These are phyloP conservation scores for Suillus subaureus DNA, from an alignment of 768 basidiomycete genomes.

Conservation along the genomic window DNA sequence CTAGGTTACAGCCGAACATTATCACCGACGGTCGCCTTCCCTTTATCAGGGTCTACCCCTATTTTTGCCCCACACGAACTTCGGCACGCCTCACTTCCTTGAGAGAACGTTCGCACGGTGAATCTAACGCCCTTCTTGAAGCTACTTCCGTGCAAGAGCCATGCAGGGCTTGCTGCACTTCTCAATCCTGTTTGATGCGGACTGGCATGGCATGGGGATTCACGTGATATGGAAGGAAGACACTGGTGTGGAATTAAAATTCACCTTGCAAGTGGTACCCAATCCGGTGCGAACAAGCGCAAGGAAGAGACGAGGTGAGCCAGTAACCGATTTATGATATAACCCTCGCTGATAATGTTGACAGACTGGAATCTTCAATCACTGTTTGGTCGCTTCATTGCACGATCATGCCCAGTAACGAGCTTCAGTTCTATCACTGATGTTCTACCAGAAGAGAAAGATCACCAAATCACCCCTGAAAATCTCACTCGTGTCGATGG, in stretches of 20 bases:
- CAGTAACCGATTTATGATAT: neutral
- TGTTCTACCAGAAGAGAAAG: slow-evolving; percentile 41
- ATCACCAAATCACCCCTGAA: slow-evolving; percentile 55
- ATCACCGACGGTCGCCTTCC: slow-evolving; percentile 63
- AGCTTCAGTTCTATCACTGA: slow-evolving; percentile 57
- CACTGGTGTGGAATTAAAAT: slow-evolving; percentile 60
- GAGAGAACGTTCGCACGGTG: slow-evolving; percentile 93
- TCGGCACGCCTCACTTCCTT: slow-evolving; percentile 73
- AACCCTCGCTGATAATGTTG: slow-evolving; percentile 9
- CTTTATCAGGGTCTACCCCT: slow-evolving; percentile 57
- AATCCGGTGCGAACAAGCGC: slow-evolving; percentile 67
- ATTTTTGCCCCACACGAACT: slow-evolving; percentile 53
- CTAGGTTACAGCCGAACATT: slow-evolving; percentile 77
- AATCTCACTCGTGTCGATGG: slow-evolving; percentile 40
- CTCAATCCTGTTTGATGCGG: slow-evolving; percentile 88
- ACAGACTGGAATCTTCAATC: slow-evolving; percentile 75
- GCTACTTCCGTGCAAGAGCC: slow-evolving; percentile 89
- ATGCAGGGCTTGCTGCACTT: slow-evolving; percentile 80
- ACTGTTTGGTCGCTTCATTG: slow-evolving; percentile 67
- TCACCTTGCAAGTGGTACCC: slow-evolving; percentile 76
- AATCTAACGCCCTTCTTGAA: slow-evolving; percentile 96
- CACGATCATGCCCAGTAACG: slow-evolving; percentile 71
- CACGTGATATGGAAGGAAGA: slow-evolving; percentile 67
- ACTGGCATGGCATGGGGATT: slow-evolving; percentile 88
- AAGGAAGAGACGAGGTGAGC: slow-evolving; percentile 57